Conservation (phyloP, 1,284 basidiomycete species). For the Puccinia polysora region DNA sequence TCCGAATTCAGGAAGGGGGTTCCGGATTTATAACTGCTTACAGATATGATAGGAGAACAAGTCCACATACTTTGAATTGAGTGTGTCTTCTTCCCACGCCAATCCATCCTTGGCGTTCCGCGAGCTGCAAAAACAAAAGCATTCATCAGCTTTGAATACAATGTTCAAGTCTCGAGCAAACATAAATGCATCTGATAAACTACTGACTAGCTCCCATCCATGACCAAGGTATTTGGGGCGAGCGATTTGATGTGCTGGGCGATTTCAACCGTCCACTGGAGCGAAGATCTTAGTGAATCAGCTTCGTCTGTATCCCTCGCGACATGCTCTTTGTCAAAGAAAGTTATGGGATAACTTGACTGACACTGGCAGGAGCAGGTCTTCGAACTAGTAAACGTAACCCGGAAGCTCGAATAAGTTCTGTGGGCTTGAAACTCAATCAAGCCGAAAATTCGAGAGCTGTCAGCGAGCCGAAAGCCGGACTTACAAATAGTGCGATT, state of each 20-base stretch:
- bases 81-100: constrained; percentile 34
- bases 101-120: constrained; percentile 2
- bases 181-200: not conserved
- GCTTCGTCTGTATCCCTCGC: not conserved
- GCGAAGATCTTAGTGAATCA: not conserved
- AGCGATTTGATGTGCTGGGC: constrained; percentile 37
- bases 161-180: not conserved
- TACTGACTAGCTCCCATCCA: constrained; percentile 43
- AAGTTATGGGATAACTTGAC: not conserved
- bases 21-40: too few species aligned
- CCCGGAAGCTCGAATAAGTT: not conserved
- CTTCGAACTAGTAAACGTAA: not conserved
- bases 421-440: too few species aligned
- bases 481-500: constrained; percentile 22
- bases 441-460: too few species aligned
- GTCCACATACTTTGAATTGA: constrained; percentile 33
- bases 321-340: not conserved
- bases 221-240: constrained; percentile 38
- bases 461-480: too few species aligned
- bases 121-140: not conserved
- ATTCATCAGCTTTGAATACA: not conserved
- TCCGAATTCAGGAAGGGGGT: too few species aligned
- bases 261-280: constrained; percentile 39
- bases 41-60: constrained; percentile 36
- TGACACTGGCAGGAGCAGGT: constrained; percentile 5